Evolutionary conservation across 2,329 filamentous ascomycete genomes (phyloP), one percentile per base, ranked within the genome.

Genomic region (Trichoderma koningii): DNA sequence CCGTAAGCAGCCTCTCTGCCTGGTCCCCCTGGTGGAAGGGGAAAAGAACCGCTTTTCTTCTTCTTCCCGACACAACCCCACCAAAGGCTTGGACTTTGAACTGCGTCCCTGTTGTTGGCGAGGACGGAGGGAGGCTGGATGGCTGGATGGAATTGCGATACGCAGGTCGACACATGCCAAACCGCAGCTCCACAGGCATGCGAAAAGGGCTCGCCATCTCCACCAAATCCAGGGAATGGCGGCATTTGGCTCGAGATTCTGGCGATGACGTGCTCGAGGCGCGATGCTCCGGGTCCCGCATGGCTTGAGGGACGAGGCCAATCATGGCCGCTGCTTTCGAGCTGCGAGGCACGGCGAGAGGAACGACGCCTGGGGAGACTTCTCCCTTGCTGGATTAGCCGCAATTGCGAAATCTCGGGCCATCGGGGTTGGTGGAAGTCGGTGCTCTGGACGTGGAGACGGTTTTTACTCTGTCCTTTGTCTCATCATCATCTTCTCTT

Each of bases 251-350:
- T 66, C 45, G 21, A 56, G 59, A 51, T 44, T 52, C 44, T 60
- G 55, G 51, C 66, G 68, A 75, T 75, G 73, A 75, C 73, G 73
- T 75, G 73, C 73, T 75, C 72, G 68, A 71, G 71, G 69, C 66
- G 71, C 71, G 71, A 73, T 70, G 72, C 68, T 56, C 63, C 55
- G 44, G 48, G 52, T 62, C 47, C 66, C 63, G 60, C 66, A 55
- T 56, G 63, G 71, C 71, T 69, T 67, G 66, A 47, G 57, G 60
- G 64, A 63, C 44, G 41, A 70, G 64, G 42, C 72, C 72, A 74
- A 74, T 74, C 69, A 71, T 59, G 52, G 17, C 5, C 66, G 17
- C 26, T 64, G 45, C 12, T 52, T 51, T 44, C 38, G 26, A 42
- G 21, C 21, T 26, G 30, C 34, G 23, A 44, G 19, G 21, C 14